Conservation (phyloP, 73 alveolate genomes). For the Durusdinium trenchii region DNA sequence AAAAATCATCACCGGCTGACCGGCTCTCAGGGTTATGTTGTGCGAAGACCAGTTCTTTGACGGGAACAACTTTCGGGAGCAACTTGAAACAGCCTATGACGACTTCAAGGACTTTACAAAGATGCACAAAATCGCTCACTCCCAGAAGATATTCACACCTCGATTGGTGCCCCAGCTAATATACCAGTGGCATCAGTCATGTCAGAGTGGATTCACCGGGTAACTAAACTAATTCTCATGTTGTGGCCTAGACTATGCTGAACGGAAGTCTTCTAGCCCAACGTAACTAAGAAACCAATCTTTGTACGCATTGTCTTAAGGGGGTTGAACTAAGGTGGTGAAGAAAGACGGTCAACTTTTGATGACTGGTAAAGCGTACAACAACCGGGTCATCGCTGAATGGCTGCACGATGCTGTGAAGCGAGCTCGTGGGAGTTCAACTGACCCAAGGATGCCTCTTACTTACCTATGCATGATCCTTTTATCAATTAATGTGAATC, state of each 20-base stretch:
- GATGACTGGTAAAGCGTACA: constrained; percentile 29
- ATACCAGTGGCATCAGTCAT: neutral
- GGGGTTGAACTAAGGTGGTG: constrained; percentile 8
- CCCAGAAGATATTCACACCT: neutral
- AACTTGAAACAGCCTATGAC: neutral
- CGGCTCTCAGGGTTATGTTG: neutral
- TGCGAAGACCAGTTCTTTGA: neutral
- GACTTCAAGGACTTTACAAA: neutral
- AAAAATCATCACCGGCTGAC: neutral
- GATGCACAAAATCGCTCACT: neutral
- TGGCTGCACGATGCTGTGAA: neutral
- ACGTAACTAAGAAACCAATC: too few relatives aligned
- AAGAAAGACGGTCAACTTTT: neutral
- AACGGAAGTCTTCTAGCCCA: too few relatives aligned
- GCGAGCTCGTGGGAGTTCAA: neutral
- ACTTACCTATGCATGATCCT: neutral
- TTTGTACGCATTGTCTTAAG: too few relatives aligned
- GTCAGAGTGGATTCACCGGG: neutral
- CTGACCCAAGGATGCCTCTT: constrained; percentile 25
- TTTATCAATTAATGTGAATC: neutral
- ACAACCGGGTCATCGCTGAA: neutral
- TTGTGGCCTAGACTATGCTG: too few relatives aligned
- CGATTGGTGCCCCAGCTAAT: neutral
- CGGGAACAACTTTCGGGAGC: neutral
- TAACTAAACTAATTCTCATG: too few relatives aligned